Conservation (phyloP, 2,329 filamentous ascomycete genomes). For the Nannizzia gypsea region DNA sequence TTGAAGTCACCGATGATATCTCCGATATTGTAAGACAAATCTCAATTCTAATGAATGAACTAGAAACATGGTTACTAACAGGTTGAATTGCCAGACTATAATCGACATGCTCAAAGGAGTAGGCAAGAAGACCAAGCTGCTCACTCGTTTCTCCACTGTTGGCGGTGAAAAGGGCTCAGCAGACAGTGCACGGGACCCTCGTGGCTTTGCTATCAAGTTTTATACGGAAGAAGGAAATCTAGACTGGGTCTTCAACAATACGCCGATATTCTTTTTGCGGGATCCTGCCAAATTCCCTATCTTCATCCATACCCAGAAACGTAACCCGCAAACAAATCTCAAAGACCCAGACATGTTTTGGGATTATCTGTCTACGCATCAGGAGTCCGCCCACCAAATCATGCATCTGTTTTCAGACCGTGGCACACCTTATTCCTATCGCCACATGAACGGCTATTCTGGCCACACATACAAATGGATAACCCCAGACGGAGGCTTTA, state of each 20-base stretch:
- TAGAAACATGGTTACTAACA: not conserved
- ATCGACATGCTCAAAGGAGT: constrained; percentile 43
- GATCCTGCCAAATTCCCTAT: constrained; percentile 62
- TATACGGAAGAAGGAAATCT: constrained; percentile 62
- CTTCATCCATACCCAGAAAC: constrained; percentile 64
- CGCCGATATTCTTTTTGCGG: constrained; percentile 63
- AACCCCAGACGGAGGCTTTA: constrained; percentile 53
- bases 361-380: constrained; percentile 51
- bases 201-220: constrained; percentile 64
- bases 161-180: constrained; percentile 61
- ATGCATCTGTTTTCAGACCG: constrained; percentile 57
- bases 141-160: constrained; percentile 62
- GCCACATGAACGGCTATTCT: constrained; percentile 57
- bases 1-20: constrained; percentile 41
- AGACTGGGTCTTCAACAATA: constrained; percentile 48
- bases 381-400: constrained; percentile 51
- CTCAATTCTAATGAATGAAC: not conserved
- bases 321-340: constrained; percentile 58
- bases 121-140: constrained; percentile 57
- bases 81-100: constrained; percentile 21
- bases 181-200: constrained; percentile 59
- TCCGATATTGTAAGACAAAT: constrained; percentile 34
- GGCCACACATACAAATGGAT: constrained; percentile 57
- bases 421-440: constrained; percentile 53
- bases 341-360: constrained; percentile 60